These are phyloP conservation scores for Ceratocystis albifundus DNA, from an alignment of 2,329 filamentous ascomycete genomes.

Conservation along the genomic window DNA sequence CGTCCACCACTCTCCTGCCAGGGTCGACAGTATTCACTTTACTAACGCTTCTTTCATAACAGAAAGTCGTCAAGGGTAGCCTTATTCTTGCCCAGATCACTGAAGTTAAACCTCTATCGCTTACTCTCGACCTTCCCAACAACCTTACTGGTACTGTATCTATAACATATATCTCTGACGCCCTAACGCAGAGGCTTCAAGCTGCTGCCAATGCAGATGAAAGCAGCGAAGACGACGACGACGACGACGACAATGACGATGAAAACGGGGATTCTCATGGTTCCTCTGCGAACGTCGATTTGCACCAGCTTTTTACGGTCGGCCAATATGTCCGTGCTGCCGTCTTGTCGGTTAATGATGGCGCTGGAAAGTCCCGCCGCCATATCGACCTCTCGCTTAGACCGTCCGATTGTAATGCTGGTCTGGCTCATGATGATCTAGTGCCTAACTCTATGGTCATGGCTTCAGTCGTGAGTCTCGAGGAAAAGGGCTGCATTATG, in stretches of 20 bases:
- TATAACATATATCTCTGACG: constrained; percentile 79
- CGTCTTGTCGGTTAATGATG: constrained; percentile 59
- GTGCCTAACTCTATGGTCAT: constrained; percentile 69
- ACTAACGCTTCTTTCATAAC: constrained; percentile 14
- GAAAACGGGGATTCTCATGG: constrained; percentile 44
- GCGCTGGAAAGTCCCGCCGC: constrained; percentile 54
- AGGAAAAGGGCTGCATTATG: constrained; percentile 93
- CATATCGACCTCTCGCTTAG: constrained; percentile 80
- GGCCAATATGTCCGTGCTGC: constrained; percentile 83
- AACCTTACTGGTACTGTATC: constrained; percentile 84
- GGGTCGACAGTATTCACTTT: background rate
- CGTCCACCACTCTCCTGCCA: background rate
- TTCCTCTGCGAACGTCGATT: constrained; percentile 40
- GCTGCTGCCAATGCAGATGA: constrained; percentile 46
- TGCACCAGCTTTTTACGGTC: constrained; percentile 62
- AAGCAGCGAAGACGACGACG: constrained; percentile 42
- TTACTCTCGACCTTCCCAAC: constrained; percentile 78
- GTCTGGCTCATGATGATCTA: constrained; percentile 60
- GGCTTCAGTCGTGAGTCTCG: constrained; percentile 79
- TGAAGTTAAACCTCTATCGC: constrained; percentile 65
- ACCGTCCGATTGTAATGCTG: constrained; percentile 65
- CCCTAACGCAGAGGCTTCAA: constrained; percentile 65
- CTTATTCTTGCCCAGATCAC: constrained; percentile 78
- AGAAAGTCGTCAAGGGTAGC: constrained; percentile 77
- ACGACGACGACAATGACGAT: constrained; percentile 43